Conservation (phyloP, 768 basidiomycete genomes). For the Heimioporus sp. region DNA sequence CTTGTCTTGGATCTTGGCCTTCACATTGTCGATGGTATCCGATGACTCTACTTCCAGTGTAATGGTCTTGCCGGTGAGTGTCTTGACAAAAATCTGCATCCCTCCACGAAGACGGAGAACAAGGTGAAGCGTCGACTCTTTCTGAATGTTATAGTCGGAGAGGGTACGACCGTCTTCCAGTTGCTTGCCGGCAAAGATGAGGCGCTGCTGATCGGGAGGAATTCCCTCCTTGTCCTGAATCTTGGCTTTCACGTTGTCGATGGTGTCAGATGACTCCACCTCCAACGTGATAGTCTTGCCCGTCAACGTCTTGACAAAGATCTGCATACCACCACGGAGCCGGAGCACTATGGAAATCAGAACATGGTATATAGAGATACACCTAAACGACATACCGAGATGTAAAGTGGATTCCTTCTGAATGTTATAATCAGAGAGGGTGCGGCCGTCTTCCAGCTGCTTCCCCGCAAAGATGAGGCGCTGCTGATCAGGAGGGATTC, state of each 20-base stretch:
- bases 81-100: conserved; percentile 92
- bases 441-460: conserved; percentile 93
- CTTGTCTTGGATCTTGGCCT: conserved; percentile 80
- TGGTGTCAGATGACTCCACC: conserved; percentile 84
- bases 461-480: conserved; percentile 97
- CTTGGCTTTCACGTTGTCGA: conserved; percentile 88
- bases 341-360: conserved; percentile 54
- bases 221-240: conserved; percentile 94
- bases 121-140: conserved; percentile 72
- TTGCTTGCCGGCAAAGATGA: conserved; percentile 93
- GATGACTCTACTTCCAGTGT: conserved; percentile 92
- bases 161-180: conserved; percentile 88
- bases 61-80: conserved; percentile 87
- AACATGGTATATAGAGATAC: no score
- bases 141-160: conserved; percentile 90
- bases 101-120: conserved; percentile 84
- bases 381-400: conserved; percentile 15
- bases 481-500: conserved; percentile 87
- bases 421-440: conserved; percentile 86
- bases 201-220: conserved; percentile 84
- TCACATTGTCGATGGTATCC: conserved; percentile 91
- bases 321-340: conserved; percentile 90
- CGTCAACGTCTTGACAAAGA: conserved; percentile 79
- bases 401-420: conserved; percentile 96
- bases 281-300: conserved; percentile 93